Evolutionary conservation across 805 yeast species (phyloP), one percentile per base, ranked within the genome.

Genomic region (Saccharomycopsis amapae): DNA sequence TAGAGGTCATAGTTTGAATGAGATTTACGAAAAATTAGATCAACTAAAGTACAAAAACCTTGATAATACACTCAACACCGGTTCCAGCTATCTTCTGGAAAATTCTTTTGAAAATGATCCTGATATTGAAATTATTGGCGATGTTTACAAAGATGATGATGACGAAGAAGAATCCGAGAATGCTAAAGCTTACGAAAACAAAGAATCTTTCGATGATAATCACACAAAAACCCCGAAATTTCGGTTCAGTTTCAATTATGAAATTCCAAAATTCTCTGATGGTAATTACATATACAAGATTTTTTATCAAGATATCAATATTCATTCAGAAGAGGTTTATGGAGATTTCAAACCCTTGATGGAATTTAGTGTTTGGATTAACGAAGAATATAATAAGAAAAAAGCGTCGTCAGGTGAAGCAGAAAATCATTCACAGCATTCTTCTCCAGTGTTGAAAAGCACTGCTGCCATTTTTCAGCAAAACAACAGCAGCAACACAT

Each of bases 61-160:
- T 10, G 15, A 31, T n/a, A 31, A 7, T 31, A 7, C 9, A 9
- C 5, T 9, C 17, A 7, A 7, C 5, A 31, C 9, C 5, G 35
- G 15, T n/a, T 31, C 35, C 15, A 9, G n/a, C n/a, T n/a, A 31
- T 31, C 39, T 17, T 6, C 13, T 17, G 15, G 30, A 37, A 7
- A 5, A 4, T 17, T 9, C 19, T 18, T 6, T 47, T 26, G 43
- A 48, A 9, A n/a, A 13, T 32, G 42, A 45, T 17, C 26, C 23
- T 34, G 48, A 45, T 38, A 43, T 49, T 15, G 45, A 44, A 18
- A 31, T 47, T 13, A 38, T 50, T 19, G 53, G 53, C 19, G 53
- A 50, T 34, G 53, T 50, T 2, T 50, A 47, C 40, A 44, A 37
- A 19, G 53, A 50, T 38, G 44, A 44, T 39, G 51, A 47, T n/a